Evolutionary conservation across 2,329 filamentous ascomycete genomes (phyloP).

Genomic region (Zymoseptoria pseudotritici): DNA sequence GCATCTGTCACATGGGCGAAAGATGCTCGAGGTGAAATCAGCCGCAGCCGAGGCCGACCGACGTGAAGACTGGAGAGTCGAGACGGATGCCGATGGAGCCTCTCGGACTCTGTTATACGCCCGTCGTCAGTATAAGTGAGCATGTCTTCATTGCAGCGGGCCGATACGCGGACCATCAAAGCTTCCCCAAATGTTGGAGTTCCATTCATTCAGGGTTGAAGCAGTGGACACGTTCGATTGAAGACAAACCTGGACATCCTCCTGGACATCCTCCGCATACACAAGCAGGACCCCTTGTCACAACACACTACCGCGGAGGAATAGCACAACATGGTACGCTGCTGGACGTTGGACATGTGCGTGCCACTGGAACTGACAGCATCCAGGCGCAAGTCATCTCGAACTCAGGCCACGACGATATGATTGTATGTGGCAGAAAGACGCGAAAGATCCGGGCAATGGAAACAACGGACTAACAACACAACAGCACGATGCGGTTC

Average conservation of each 20-base stretch:
- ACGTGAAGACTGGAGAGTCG: too few relatives aligned
- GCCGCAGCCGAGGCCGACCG: too few relatives aligned
- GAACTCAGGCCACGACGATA: slow-evolving; percentile 91
- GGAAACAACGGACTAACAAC: neutral
- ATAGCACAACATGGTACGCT: neutral
- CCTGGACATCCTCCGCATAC: neutral
- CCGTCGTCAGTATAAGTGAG: neutral
- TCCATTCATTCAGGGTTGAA: neutral
- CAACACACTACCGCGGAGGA: neutral
- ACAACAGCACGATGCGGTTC: slow-evolving; percentile 83
- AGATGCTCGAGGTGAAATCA: neutral
- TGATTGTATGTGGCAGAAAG: slow-evolving; percentile 73
- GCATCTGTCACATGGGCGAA: slow-evolving; percentile 2
- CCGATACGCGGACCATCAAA: neutral
- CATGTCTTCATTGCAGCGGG: neutral
- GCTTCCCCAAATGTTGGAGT: neutral
- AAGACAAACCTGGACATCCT: neutral
- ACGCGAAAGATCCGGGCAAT: neutral
- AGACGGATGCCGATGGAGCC: too few relatives aligned
- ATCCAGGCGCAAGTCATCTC: slow-evolving; percentile 68
- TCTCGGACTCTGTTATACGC: neutral
- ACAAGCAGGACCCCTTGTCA: neutral
- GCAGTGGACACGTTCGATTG: neutral
- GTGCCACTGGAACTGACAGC: slow-evolving; percentile 11
- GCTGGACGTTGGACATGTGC: neutral